Evolutionary conservation across 768 basidiomycete genomes (phyloP), one percentile per base, ranked within the genome.

Genomic region (Leccinum olivaceopallidum): DNA sequence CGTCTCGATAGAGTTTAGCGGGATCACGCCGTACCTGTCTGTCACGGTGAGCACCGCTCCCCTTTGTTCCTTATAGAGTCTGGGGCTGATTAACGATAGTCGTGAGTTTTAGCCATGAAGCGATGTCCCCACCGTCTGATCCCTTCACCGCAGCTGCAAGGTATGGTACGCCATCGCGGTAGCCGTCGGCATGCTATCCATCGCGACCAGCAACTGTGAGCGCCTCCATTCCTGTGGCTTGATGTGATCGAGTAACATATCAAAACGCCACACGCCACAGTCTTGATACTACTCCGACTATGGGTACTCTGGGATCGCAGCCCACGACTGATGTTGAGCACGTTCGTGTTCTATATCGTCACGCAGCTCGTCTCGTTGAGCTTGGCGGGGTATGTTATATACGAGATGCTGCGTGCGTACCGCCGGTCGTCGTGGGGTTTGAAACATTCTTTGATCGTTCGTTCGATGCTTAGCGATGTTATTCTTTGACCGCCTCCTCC

Each of bases 221-320:
- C 28, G 0, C 28, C 28, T 28, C 0, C 30, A 30, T 30, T 30
- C 30, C 30, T 30, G 30, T 24, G 24, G 24, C 24, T 24, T 24
- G 24, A 24, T 24, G 24, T 24, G 24, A 24, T 30, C 30, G 30
- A 0, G 30, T 30, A 30, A 0, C 30, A 30, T 30, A 30, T 30
- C 28, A 28, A 28, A 28, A 28, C 28, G 28, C 28, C 28, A 28
- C 28, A 28, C 28, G 9, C 9, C 9, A 32, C 9, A 32, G 26
- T 24, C 24, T 24, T 24, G 24, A 24, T 24, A 24, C 0, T 80
- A 37, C 65, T 79, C n/a, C 74, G 77, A 3, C 28, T 79, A 7
- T 80, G 79, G 79, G 64, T 75, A 24, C 62, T 78, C 5, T 78
- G 78, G 67, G 71, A 69, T 42, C 71, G 69, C 12, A 39, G 20